Evolutionary conservation across 2,329 filamentous ascomycete genomes (phyloP).

Genomic region (Penicillium frequentans): DNA sequence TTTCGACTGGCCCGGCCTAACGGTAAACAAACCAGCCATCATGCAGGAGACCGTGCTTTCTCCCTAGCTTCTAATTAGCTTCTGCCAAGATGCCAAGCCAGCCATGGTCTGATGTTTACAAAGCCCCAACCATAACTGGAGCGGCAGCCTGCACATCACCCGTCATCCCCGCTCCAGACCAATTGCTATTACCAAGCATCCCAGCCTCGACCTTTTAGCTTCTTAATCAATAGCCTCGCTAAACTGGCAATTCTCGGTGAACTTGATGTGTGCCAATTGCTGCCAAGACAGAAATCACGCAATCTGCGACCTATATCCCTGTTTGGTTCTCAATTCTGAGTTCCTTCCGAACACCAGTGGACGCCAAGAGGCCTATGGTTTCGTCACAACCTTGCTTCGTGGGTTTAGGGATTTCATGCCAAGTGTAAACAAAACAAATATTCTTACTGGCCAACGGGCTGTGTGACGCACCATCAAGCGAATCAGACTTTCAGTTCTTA

Average conservation of each 20-base stretch:
- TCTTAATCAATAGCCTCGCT: background rate
- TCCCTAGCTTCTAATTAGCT: background rate
- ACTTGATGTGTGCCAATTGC: background rate
- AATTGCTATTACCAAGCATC: background rate
- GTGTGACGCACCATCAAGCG: background rate
- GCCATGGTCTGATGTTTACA: slow-evolving; percentile 2
- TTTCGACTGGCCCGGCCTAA: background rate
- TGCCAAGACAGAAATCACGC: background rate
- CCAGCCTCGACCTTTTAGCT: background rate
- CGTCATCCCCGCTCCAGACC: background rate
- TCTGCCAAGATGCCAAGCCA: slow-evolving; percentile 2
- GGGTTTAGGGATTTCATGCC: background rate
- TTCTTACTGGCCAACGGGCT: background rate
- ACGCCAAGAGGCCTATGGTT: background rate
- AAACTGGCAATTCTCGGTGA: background rate
- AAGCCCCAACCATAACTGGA: background rate
- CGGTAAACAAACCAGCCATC: background rate
- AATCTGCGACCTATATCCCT: background rate
- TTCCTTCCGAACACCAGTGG: background rate
- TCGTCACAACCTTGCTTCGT: background rate
- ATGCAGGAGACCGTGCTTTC: background rate
- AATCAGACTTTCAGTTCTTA: background rate
- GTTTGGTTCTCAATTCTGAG: background rate
- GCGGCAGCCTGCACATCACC: background rate
- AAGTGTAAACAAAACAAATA: background rate